Evolutionary conservation across 192 early-diverging fungal genomes (phyloP), one percentile per base, ranked within the genome.

Genomic region (Coemansia sp.): DNA sequence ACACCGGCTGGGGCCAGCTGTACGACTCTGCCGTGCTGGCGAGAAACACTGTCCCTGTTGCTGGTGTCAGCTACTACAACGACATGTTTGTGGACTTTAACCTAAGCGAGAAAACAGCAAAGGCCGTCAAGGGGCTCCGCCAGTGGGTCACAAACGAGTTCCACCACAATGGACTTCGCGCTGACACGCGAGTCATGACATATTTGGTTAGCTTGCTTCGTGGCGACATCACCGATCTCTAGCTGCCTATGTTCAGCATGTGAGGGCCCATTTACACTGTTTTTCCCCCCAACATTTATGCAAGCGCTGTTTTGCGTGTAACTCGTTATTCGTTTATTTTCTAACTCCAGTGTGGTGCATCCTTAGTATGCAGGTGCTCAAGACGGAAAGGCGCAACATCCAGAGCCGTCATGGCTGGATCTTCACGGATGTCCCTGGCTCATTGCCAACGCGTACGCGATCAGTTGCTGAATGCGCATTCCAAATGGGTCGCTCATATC

Each of bases 121-220:
- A 60, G 4, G 51, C 45, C 22, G 80, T 85, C 41, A 52, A 64
- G 33, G 82, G 83, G 21, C 81, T 82, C 50, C 65, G 67, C 25
- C 81, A 80, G 23, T 87, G 82, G 82, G 72, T 87, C 31, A 85
- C 85, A 2, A 87, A 87, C 57, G 82, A 85, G 56, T 87, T 72
- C 68, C 81, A 79, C 50, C 85, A 85, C 59, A 83, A 83, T 56
- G 85, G 83, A 3, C 53, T 53, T 11, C 69, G 73, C 51, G 78
- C 56, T 21, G 84, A 85, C 56, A 45, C 65, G 15, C 73, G 68
- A 22, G 63, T 87, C 40, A 47, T 85, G 21, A 65, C 58, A 7
- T 83, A 87, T 55, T 55, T 87, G 13, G 67, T 85, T 18, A 70
- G 70, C 40, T 58, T 87, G 43, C 76, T 78, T 13, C 79, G 74